Base-by-base conservation (phyloP, 2,329 filamentous ascomycete species). In the Byssochlamys sp. region DNA sequence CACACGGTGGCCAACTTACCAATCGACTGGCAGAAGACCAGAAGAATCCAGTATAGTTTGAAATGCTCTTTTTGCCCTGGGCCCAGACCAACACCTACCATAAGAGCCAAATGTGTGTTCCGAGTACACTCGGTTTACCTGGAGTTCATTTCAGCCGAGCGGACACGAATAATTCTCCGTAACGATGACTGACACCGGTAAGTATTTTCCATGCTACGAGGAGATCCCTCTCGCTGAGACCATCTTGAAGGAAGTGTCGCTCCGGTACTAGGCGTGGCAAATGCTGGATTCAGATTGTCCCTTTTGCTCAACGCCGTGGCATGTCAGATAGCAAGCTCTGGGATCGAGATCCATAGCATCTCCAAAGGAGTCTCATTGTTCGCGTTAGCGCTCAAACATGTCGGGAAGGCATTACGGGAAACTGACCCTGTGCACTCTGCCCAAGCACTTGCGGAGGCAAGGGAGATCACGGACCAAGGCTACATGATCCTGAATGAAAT, bases 291-390 rank as follows among this genome's bases (percentile, higher is more conserved):
- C 59, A 68, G 72, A 45, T 70, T 76, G 10, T 75, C 73, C 5
- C 64, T 76, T 11, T 65, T 75, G 19, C 64, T 77, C 4, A 76
- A 76, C 60, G 73, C 73, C 11, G 70, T 75, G n/a, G 71, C 69
- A 53, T 72, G 70, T 58, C 72, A 75, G 61, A 67, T 76, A 29
- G 70, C 71, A 5, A 69, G 69, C 58, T 70, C 70, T 4, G 69
- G 71, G 14, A 64, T 72, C 53, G 73, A 76, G 57, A 73, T 75
- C 51, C 72, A 75, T 56, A 71, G 67, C 58, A 75, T 77, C 54
- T 73, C 73, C 11, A 75, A 74, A 57, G 68, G 69, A 11, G 67
- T 77, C 14, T 73, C 74, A 14, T 66, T 75, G 6, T 76, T 75
- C 55, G 69, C 73, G 4, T 62, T 71, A 52, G 69, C 68, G 25